Evolutionary conservation across 805 yeast genomes (phyloP), one percentile per base, ranked within the genome.

Genomic region (Wickerhamomyces strasburgensis): DNA sequence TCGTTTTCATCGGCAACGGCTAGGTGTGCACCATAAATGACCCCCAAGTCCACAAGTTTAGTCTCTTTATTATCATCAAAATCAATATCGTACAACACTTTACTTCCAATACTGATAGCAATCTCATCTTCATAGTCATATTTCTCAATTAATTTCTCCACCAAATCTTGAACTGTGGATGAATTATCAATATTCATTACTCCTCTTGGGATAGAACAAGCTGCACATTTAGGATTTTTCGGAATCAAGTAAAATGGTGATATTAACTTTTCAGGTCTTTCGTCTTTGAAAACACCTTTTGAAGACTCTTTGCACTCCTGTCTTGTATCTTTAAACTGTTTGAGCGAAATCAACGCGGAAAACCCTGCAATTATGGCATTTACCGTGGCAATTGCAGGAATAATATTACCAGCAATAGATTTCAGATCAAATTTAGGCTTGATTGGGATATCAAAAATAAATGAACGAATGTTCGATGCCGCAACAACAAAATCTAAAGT

Each of bases 331-430:
- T 47, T 49, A 31, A 82, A 51, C 37, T 76, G 57, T 56, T 75
- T 73, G 32, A 88, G 61, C 0, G 95, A 83, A 27, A 81, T 76
- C 27, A 90, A 57, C 3, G 88, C 80, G 13, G 93, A 82, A 47
- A 87, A 73, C 0, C 98, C 98, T 0, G 96, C 88, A 49, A 93
- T 80, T 11, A 93, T 81, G 1, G 98, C 98, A 58, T 93, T 93
- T 4, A 97, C 90, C 2, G 98, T 93, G 5, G 98, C 98, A 49
- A 94, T 89, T 0, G 98, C 98, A 0, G 99, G 98, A 28, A 93
- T 93, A 51, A 93, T 93, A 59, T 90, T 93, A 5, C 99, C 99
- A 0, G 98, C 98, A 46, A 90, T 88, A 52, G 84, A 94, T 57
- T 93, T 93, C 43, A 84, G 75, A 42, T 87, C 95, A 55, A 94